Conservation (phyloP, 176 grass and related monocot genomes). For the Triticum dicoccoides region DNA sequence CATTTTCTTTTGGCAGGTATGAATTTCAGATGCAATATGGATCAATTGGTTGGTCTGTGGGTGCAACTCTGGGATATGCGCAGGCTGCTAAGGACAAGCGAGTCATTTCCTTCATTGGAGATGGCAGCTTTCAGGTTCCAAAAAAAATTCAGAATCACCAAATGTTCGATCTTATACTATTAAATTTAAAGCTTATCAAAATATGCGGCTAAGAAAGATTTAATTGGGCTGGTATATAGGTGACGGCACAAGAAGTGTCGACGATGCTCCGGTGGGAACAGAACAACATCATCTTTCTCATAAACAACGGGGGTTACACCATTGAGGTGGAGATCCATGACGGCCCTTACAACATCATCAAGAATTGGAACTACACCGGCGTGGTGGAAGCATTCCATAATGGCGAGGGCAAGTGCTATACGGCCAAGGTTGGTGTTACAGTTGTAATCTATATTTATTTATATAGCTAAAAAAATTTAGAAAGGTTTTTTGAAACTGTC, state of each 20-base stretch:
- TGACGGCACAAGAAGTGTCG: constrained; percentile 53
- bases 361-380: constrained; percentile 62
- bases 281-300: constrained; percentile 56
- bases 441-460: neutral
- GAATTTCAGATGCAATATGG: constrained; percentile 72
- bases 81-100: constrained; percentile 60
- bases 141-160: neutral
- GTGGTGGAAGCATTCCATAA: constrained; percentile 52
- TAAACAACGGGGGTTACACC: constrained; percentile 64
- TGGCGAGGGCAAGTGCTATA: constrained; percentile 55
- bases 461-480: neutral
- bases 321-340: constrained; percentile 74
- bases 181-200: neutral
- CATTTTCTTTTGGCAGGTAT: constrained; percentile 25
- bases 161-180: neutral
- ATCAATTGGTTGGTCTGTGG: constrained; percentile 58
- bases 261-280: constrained; percentile 55
- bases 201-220: neutral
- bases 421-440: constrained; percentile 31
- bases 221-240: constrained; percentile 20
- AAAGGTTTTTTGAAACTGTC: too few species aligned
- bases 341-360: constrained; percentile 58
- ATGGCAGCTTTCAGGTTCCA: constrained; percentile 57
- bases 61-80: constrained; percentile 47
- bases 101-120: constrained; percentile 55